A percentile compares a stretch with the other conserved stretches of the same genome.
Evolutionary conservation across 495 filamentous ascomycete species (phyloP).

Genomic region (Penicillium paxilli): DNA sequence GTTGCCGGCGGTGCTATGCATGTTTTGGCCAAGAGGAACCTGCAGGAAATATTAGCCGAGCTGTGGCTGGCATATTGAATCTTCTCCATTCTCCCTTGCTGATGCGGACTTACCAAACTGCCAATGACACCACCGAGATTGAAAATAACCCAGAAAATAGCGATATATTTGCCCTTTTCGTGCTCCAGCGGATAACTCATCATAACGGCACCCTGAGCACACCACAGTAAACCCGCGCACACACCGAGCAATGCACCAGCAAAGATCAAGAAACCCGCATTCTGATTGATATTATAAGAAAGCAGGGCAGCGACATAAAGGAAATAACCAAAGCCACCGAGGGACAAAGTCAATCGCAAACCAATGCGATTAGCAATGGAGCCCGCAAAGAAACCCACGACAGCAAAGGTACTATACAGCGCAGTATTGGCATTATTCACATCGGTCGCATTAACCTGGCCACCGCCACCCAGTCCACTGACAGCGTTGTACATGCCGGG

Average conservation of each 20-base stretch:
- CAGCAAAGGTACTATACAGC: conserved; percentile 79
- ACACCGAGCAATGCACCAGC: conserved; percentile 61
- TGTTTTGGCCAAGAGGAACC: conserved; percentile 80
- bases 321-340: conserved; percentile 86
- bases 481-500: conserved; percentile 87
- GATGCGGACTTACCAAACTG: conserved; percentile 56
- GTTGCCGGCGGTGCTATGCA: conserved; percentile 57
- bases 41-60: conserved; percentile 12
- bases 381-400: conserved; percentile 86
- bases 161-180: conserved; percentile 85
- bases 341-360: conserved; percentile 66
- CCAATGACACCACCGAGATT: conserved; percentile 92
- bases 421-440: conserved; percentile 71
- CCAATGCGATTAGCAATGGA: conserved; percentile 77
- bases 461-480: conserved; percentile 72
- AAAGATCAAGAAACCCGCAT: conserved; percentile 57
- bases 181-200: conserved; percentile 86
- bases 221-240: conserved; percentile 88
- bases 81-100: background rate
- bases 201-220: conserved; percentile 92
- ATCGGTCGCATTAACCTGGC: conserved; percentile 57
- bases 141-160: conserved; percentile 94
- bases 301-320: conserved; percentile 79
- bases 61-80: background rate
- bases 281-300: conserved; percentile 77